Evolutionary conservation across 768 basidiomycete genomes (phyloP).

Genomic region (Chlorophyllum brunneum): DNA sequence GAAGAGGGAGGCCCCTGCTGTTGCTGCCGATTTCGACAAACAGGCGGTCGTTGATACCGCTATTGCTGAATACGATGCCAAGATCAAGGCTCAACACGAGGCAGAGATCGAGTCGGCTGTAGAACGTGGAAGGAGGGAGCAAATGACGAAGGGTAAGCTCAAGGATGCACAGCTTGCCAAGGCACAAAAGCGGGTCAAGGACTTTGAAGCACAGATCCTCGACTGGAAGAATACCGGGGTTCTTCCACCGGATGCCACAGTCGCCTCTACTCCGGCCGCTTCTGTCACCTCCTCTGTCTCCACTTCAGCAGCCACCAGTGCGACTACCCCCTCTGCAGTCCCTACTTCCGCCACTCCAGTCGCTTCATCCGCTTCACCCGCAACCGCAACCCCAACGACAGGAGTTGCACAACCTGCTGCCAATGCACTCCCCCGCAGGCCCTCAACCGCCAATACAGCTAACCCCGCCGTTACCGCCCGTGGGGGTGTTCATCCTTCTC

Average conservation of each 20-base stretch:
- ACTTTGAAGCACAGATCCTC: slow-evolving; percentile 60
- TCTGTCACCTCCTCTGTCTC: slow-evolving; percentile 14
- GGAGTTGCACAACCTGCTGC: slow-evolving; percentile 8
- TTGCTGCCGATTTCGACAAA: slow-evolving; percentile 24
- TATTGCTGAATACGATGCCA: slow-evolving; percentile 46
- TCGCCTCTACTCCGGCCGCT: slow-evolving; percentile 17
- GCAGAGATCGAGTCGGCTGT: slow-evolving; percentile 62
- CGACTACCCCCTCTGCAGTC: slow-evolving; percentile 16
- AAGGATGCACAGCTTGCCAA: slow-evolving; percentile 70
- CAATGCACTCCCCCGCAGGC: slow-evolving; percentile 1
- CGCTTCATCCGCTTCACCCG: slow-evolving; percentile 17
- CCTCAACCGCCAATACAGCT: background rate
- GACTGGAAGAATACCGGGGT: slow-evolving; percentile 51
- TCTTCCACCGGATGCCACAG: slow-evolving; percentile 34
- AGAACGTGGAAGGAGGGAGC: slow-evolving; percentile 67
- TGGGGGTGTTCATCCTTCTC: slow-evolving; percentile 9
- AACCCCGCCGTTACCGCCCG: slow-evolving; percentile 9
- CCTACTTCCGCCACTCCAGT: slow-evolving; percentile 13
- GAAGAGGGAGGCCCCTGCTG: slow-evolving; percentile 26
- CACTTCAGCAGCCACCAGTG: slow-evolving; percentile 18
- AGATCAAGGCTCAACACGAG: slow-evolving; percentile 41
- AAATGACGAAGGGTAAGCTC: slow-evolving; percentile 54
- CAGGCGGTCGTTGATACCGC: slow-evolving; percentile 43
- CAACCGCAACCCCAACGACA: slow-evolving; percentile 11
- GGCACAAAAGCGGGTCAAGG: slow-evolving; percentile 59